phyloP scores from a whole-genome alignment of 2,329 filamentous ascomycete genomes.

The Cytospora paraplurivora region DNA sequence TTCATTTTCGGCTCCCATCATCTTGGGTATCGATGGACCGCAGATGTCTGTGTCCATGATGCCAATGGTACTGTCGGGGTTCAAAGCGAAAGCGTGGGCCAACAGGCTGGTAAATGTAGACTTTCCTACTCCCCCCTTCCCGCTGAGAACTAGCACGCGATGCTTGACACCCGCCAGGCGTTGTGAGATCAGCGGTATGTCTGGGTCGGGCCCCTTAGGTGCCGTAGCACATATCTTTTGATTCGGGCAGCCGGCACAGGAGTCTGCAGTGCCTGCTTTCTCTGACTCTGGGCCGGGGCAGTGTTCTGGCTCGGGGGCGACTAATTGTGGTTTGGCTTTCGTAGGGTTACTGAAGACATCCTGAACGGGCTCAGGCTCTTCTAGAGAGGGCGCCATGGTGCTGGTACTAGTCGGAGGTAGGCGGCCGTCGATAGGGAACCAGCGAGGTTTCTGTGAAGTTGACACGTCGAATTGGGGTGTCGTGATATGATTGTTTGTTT shows the following conservation, averaged over 20 bases:
- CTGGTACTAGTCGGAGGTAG: not conserved
- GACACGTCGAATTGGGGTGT: not conserved
- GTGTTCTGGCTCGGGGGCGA: slow-evolving; percentile 95
- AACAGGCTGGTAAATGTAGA: slow-evolving; percentile 90
- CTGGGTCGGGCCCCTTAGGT: slow-evolving; percentile 92
- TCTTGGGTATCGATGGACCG: slow-evolving; percentile 94
- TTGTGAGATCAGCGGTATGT: slow-evolving; percentile 84
- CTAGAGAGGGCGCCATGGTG: slow-evolving; percentile 78
- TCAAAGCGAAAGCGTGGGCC: slow-evolving; percentile 83
- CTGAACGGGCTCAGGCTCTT: slow-evolving; percentile 66
- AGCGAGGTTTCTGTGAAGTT: not conserved
- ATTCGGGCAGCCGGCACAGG: slow-evolving; percentile 93
- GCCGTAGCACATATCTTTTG: slow-evolving; percentile 92
- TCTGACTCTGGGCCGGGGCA: slow-evolving; percentile 88
- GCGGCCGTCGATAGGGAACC: not conserved
- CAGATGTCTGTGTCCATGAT: slow-evolving; percentile 99
- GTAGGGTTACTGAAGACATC: slow-evolving; percentile 76
- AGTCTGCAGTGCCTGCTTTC: slow-evolving; percentile 70
- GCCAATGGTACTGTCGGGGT: slow-evolving; percentile 77
- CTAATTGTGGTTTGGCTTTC: slow-evolving; percentile 78
- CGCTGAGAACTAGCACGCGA: slow-evolving; percentile 89
- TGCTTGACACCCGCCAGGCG: slow-evolving; percentile 81
- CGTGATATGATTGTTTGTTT: not conserved
- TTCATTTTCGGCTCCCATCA: slow-evolving; percentile 96
- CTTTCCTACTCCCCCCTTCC: slow-evolving; percentile 96